Evolutionary conservation across 2,329 filamentous ascomycete species (phyloP), one percentile per base, ranked within the genome.

Genomic region (Aureobasidium sp.): DNA sequence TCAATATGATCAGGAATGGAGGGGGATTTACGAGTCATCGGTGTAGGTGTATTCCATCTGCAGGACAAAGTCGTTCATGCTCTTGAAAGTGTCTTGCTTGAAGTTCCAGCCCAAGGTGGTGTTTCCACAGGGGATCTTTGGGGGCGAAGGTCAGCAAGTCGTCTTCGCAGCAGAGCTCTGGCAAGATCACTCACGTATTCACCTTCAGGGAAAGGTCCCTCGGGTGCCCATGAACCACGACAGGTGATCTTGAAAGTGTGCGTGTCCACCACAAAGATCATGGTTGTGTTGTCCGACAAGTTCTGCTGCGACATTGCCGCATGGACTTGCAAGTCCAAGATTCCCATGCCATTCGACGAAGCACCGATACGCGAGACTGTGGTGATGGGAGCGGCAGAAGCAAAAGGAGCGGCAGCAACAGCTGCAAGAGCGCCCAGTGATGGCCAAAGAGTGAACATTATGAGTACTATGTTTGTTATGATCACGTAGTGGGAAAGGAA

Each of bases 81-180:
- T 31, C 17, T 47, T 59, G 57, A 35, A 63, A 5, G 54, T 62
- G 33, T 50, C 31, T 35, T 62, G 54, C 17, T 50, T 45, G 42
- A 65, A 62, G 47, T 62, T 63, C 61, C 62, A 65, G 40, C 50
- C 58, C n/a, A 61, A 42, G 24, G 39, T 53, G 37, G 42, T 37
- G 62, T 62, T 63, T 27, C 12, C 14, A 52, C 64, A 65, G 33
- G 37, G 31, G 5, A 37, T 49, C 64, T 33, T 31, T 62, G 37
- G 22, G 31, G 24, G n/a, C 3, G 8, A 5, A 5, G 12, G 19
- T 62, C 48, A 63, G 54, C n/a, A 31, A 12, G 9, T 49, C 5
- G 15, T 37, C 3, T 9, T 11, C 12, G 5, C 3, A 5, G 27
- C 8, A 44, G 9, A 8, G 15, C 12, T 5, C 15, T 5, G 12